Percentiles rank a stretch among this genome's conserved stretches.
phyloP scores from a whole-genome alignment of 352 stramenopile species.

The Globisporangium mamillatum region DNA sequence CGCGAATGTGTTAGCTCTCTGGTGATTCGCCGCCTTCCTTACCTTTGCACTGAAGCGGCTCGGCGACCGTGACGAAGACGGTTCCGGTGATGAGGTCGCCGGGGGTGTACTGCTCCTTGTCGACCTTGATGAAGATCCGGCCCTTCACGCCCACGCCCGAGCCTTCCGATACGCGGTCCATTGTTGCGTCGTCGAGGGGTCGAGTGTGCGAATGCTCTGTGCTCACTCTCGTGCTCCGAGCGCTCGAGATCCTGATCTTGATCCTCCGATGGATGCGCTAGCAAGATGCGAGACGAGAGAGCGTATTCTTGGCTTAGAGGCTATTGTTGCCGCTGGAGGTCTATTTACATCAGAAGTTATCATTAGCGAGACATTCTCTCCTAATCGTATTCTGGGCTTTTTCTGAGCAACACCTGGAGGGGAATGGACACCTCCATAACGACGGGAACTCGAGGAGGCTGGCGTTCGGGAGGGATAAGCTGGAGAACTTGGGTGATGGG shows the following conservation, averaged over 20 bases:
- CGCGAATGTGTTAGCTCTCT: not conserved
- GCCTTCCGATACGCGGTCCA: constrained; percentile 18
- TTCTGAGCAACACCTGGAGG: not conserved
- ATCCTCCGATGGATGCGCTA: not conserved
- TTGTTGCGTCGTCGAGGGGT: not conserved
- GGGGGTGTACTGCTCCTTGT: constrained; percentile 18
- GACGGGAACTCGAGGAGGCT: not conserved
- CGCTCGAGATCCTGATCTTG: not conserved
- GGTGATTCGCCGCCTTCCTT: not conserved
- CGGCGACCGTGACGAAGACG: constrained; percentile 15
- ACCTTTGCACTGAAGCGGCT: constrained; percentile 17
- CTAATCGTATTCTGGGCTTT: not conserved
- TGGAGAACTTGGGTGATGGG: too few species aligned
- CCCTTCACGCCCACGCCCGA: constrained; percentile 17
- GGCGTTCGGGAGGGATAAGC: not conserved
- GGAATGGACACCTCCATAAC: not conserved
- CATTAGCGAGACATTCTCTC: not conserved
- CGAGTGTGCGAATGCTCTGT: not conserved
- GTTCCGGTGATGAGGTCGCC: constrained; percentile 15
- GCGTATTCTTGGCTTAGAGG: not conserved
- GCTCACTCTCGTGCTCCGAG: not conserved
- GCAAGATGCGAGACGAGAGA: too few species aligned
- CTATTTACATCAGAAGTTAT: not conserved
- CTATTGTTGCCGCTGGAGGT: not conserved
- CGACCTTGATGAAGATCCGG: constrained; percentile 19